Base-by-base conservation (phyloP, 2,329 filamentous ascomycete genomes). In the Diaporthe humulicola region DNA sequence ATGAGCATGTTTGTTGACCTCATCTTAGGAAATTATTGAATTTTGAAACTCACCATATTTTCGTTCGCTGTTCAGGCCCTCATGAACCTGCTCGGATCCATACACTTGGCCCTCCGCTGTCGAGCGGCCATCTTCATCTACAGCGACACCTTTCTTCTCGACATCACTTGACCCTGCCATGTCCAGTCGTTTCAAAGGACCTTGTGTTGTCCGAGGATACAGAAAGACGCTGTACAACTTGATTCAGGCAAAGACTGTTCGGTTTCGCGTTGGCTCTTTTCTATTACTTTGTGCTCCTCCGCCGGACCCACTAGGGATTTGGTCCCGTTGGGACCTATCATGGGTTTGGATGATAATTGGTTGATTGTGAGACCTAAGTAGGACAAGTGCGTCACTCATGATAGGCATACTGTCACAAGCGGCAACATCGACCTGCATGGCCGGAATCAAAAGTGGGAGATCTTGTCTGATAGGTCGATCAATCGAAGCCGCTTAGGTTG, bases 391-490 rank as follows among this genome's bases (percentile, higher is more conserved):
- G 70, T 58, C 38, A 22, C 57, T 42, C 14, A 10, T 25, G 54
- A 72, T 56, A 56, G 57, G 54, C 38, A 56, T 15, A 19, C 19
- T 17, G 70, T 30, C 17, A 50, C 42, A 72, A 42, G 30, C 50
- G 36, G 57, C 36, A n/a, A 56, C 19, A 25, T 64, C 12, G 19
- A 72, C 25, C 57, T 72, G 70, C 70, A 60, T n/a, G 48, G 28
- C 50, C 70, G 14, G 28, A 33, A 42, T 61, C 70, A 36, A 72
- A 30, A 72, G 70, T 72, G 70, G 70, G 70, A 72, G 6, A 36
- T 12, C 22, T 36, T 19, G n/a, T 4, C 25, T 45, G 57, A 72
- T 45, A 64, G 45, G 57, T 25, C 22, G 7, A 42, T 22, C 19
- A 19, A 8, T 25, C 12, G 8, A 38, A 1, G 9, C 12, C 14